Conservation (phyloP, 1,284 basidiomycete species). For the Cutaneotrichosporon dermatis region DNA sequence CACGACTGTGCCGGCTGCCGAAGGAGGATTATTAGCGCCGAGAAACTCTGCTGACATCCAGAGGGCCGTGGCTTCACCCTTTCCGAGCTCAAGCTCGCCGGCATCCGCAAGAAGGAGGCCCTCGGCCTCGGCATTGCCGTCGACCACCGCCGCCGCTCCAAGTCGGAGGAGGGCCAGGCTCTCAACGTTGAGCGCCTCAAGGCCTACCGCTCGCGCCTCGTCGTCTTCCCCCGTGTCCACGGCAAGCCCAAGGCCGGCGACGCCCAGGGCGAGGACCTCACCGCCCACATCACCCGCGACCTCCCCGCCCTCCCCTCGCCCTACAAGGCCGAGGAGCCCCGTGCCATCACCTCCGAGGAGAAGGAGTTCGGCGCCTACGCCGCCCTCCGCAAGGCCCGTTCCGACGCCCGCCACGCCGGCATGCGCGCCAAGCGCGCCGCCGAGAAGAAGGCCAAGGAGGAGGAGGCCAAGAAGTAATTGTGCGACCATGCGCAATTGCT, state of each 20-base stretch:
- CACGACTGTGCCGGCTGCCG: not conserved
- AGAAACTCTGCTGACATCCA: conserved; percentile 8
- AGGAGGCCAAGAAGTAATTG: conserved; percentile 38
- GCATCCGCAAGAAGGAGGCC: conserved; percentile 91
- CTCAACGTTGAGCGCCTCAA: conserved; percentile 93
- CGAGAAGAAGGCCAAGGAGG: conserved; percentile 50
- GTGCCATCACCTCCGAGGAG: conserved; percentile 90
- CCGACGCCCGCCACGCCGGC: conserved; percentile 80
- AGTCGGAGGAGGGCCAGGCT: conserved; percentile 95
- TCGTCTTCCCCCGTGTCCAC: conserved; percentile 92
- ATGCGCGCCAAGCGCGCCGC: conserved; percentile 64
- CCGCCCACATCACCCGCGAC: conserved; percentile 69
- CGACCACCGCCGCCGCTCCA: conserved; percentile 94
- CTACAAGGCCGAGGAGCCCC: conserved; percentile 74
- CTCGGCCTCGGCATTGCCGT: conserved; percentile 89
- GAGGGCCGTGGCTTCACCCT: conserved; percentile 97
- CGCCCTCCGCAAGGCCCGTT: conserved; percentile 81
- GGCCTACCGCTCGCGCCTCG: conserved; percentile 75
- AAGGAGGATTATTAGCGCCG: no score
- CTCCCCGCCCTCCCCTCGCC: conserved; percentile 65
- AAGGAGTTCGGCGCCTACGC: conserved; percentile 83
- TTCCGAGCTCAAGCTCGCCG: conserved; percentile 93
- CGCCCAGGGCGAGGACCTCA: conserved; percentile 83
- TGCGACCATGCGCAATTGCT: not conserved
- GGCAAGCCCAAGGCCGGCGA: conserved; percentile 95